Base-by-base conservation (phyloP, 2,329 filamentous ascomycete genomes). In the Fusarium chaquense region DNA sequence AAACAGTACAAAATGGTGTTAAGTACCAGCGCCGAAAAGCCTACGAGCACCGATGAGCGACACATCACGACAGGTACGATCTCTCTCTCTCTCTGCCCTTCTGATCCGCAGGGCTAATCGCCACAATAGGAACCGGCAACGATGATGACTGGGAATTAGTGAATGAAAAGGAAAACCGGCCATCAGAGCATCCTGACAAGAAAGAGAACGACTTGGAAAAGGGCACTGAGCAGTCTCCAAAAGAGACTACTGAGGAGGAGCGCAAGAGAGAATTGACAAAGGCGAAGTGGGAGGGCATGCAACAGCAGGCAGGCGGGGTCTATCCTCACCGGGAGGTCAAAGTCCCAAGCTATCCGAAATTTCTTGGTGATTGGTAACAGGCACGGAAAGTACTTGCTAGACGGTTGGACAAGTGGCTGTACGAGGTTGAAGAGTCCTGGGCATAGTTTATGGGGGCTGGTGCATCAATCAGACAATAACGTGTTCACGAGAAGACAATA, bases 91-190 rank as follows among this genome's bases (percentile, higher is more conserved):
- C 9, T 30, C 24, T 7, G 16, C 9, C 7, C 4, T 0, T 38
- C 5, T 10, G 10, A 2, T 1, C 5, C 4, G 6, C 26, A 2
- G 10, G 15, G 7, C 61, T 59, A 36, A 61, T 5, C 3, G 3
- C 2, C 6, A 3, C 2, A 47, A 61, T 16, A 2, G 36, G 30
- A 1, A 10, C 16, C 9, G 10, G 24, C 16, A 43, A 1, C 1
- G 65, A 65, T 1, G 50, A 69, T 4, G 65, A 66, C n/a, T 69
- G 65, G 65, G 41, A 69, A 5, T 47, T 69, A 0, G 16, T 69
- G 3, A 46, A 22, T 6, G 47, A 43, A 33, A 52, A 69, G 30
- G 65, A 62, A 0, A 11, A 1, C 16, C 26, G 28, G 5, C 16
- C 9, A 5, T 11, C 5, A 4, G 10, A 6, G 15, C 22, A 10